Conservation (phyloP, 108 stramenopile species). For the Discostella stelligeroides region DNA sequence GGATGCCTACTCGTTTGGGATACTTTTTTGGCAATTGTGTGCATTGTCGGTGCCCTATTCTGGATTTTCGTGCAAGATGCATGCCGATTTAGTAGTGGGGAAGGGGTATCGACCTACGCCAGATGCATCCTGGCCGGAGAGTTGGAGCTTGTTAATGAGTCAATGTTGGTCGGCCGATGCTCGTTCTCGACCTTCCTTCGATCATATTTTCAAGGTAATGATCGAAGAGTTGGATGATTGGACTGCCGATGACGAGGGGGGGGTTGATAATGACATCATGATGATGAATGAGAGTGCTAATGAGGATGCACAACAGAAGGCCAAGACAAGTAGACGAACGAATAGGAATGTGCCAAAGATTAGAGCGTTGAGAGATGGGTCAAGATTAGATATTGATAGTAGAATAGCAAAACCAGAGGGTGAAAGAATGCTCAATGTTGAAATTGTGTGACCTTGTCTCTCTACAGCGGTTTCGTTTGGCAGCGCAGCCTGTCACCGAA, state of each 20-base stretch:
- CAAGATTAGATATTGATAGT: conserved; percentile 72
- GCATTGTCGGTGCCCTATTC: conserved; percentile 82
- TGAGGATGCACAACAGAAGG: conserved; percentile 51
- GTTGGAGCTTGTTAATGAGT: conserved; percentile 75
- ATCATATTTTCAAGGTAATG: conserved; percentile 58
- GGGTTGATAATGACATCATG: conserved; percentile 38
- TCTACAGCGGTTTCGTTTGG: no score
- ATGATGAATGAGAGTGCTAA: conserved; percentile 27
- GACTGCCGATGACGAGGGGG: conserved; percentile 17
- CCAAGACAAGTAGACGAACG: conserved; percentile 65
- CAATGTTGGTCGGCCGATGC: conserved; percentile 68
- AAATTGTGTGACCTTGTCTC: conserved; percentile 39
- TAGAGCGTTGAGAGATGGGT: conserved; percentile 42
- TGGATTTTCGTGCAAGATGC: conserved; percentile 70
- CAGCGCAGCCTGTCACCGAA: conserved; percentile 29
- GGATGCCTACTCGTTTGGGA: conserved; percentile 84
- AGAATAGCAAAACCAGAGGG: conserved; percentile 51
- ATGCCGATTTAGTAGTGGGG: conserved; percentile 73
- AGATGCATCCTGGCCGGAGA: conserved; percentile 77
- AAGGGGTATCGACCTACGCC: conserved; percentile 72
- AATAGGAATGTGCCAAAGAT: conserved; percentile 54
- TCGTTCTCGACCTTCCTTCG: conserved; percentile 67
- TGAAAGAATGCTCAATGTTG: conserved; percentile 42
- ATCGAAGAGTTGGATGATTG: conserved; percentile 62
- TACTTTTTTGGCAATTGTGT: conserved; percentile 89